Evolutionary conservation across 169 alveolate species (phyloP).

Genomic region (Theileria equi): DNA sequence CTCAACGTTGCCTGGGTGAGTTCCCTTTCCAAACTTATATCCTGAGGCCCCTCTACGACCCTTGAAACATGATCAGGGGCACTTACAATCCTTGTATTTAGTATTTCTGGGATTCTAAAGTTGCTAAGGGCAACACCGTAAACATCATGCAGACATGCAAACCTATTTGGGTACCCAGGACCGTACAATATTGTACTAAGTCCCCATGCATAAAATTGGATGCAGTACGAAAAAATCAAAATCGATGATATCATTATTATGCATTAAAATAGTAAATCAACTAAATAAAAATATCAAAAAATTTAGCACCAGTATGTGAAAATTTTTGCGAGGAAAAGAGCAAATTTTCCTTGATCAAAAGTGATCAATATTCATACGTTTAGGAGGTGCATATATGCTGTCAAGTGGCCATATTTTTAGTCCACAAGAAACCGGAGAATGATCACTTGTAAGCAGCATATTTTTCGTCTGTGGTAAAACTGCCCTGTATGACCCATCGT

Average conservation of each 20-base stretch:
- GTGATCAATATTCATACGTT: not conserved
- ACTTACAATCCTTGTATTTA: not conserved
- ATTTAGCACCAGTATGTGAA: too few species aligned
- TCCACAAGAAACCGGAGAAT: conserved; percentile 75
- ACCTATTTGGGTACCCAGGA: conserved; percentile 34
- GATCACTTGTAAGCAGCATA: conserved; percentile 71
- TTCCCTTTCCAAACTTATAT: conserved; percentile 32
- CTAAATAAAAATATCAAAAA: too few species aligned
- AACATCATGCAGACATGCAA: conserved; percentile 35
- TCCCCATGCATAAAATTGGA: not conserved
- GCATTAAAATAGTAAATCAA: too few species aligned
- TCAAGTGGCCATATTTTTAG: conserved; percentile 54
- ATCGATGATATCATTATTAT: too few species aligned
- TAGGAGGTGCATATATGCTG: conserved; percentile 10
- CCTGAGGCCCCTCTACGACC: conserved; percentile 15
- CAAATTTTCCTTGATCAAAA: not conserved
- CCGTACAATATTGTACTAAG: conserved; percentile 47
- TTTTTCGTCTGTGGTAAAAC: conserved; percentile 58
- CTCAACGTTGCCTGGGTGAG: not conserved
- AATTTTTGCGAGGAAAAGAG: not conserved
- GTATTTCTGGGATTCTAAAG: conserved; percentile 19
- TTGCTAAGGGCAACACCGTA: conserved; percentile 20
- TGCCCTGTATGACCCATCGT: conserved; percentile 59
- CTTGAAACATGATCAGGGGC: conserved; percentile 3
- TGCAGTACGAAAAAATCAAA: not conserved